These are phyloP conservation scores for Wickerhamiella pararugosa DNA, from an alignment of 1,139 yeast genomes.

Conservation along the genomic window DNA sequence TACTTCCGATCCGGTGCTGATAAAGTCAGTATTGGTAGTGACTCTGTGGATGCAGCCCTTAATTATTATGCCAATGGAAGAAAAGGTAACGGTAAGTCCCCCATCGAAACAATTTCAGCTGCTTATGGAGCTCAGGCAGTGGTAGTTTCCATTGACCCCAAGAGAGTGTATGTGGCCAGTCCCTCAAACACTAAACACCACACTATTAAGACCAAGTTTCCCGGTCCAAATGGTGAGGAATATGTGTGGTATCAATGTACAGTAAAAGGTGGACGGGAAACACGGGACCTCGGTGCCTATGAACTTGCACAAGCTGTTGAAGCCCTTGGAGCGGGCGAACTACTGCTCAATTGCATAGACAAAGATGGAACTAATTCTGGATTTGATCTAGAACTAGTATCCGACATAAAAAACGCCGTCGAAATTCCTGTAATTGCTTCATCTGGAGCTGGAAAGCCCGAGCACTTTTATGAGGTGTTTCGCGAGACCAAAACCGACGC, in stretches of 20 bases:
- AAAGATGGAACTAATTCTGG: conserved; percentile 94
- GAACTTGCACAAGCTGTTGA: conserved; percentile 84
- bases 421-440: conserved; percentile 90
- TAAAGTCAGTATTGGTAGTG: conserved; percentile 94
- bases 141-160: conserved; percentile 93
- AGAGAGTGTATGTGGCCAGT: conserved; percentile 52
- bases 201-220: conserved; percentile 37
- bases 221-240: conserved; percentile 75
- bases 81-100: conserved; percentile 53
- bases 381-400: conserved; percentile 68
- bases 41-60: conserved; percentile 86
- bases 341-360: conserved; percentile 81
- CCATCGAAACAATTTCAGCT: conserved; percentile 80
- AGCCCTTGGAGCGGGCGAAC: conserved; percentile 92
- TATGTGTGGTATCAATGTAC: conserved; percentile 93
- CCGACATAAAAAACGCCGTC: conserved; percentile 61
- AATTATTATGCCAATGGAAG: conserved; percentile 46
- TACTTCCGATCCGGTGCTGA: conserved; percentile 96
- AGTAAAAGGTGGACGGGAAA: conserved; percentile 86
- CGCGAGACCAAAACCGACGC: conserved; percentile 75
- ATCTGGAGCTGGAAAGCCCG: conserved; percentile 90
- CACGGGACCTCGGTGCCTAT: conserved; percentile 78
- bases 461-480: conserved; percentile 79
- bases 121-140: conserved; percentile 96
- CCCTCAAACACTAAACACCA: conserved; percentile 49